These are phyloP conservation scores for Calonectria multiphialidica DNA, from an alignment of 2,329 filamentous ascomycete species.

Conservation along the genomic window DNA sequence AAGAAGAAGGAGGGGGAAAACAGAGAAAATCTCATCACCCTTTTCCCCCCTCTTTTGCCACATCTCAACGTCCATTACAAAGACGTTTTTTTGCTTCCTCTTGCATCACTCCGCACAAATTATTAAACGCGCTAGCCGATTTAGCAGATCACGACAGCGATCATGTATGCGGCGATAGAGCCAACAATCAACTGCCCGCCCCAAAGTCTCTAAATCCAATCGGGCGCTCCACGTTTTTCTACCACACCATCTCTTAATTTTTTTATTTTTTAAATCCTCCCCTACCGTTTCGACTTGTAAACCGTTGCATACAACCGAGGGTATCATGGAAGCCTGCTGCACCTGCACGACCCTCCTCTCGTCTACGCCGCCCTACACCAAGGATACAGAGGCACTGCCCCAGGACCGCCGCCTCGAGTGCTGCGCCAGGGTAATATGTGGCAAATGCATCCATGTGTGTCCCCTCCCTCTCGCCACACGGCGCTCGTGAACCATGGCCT, in stretches of 20 bases:
- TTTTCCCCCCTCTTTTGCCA: no score
- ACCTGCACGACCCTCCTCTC: conserved; percentile 76
- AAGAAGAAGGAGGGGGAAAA: neutral
- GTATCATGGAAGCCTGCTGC: conserved; percentile 69
- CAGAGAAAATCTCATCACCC: no score
- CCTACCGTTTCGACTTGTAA: neutral
- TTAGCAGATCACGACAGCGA: neutral
- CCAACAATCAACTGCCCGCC: neutral
- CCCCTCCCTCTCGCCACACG: conserved; percentile 12
- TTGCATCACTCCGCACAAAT: neutral
- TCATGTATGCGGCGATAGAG: neutral
- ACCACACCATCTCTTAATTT: neutral
- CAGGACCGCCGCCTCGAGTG: conserved; percentile 74
- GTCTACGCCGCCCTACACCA: conserved; percentile 62
- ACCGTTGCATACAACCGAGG: neutral
- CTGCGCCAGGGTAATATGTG: conserved; percentile 79
- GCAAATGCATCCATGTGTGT: conserved; percentile 73
- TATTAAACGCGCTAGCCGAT: conserved; percentile 1
- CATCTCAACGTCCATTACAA: neutral
- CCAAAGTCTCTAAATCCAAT: neutral
- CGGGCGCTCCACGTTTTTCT: neutral
- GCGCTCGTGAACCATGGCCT: neutral
- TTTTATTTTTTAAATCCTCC: conserved; percentile 4
- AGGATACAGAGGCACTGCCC: conserved; percentile 68
- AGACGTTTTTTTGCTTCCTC: no score